Evolutionary conservation across 805 yeast species (phyloP).

Genomic region (Sugiyamaella smithiae): DNA sequence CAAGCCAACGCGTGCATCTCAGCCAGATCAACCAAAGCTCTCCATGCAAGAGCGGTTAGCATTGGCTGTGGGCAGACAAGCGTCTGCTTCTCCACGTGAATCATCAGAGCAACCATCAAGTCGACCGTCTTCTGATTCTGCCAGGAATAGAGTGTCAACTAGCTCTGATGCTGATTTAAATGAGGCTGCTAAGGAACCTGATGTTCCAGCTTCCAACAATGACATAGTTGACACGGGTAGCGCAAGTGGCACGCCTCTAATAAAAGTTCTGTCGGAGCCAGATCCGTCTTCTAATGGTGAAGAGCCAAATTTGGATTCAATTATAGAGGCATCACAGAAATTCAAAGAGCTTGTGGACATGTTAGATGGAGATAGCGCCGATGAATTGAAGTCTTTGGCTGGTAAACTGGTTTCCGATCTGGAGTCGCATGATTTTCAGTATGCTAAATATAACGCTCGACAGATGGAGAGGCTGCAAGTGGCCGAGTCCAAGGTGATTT

Average conservation of each 20-base stretch:
- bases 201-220: background rate
- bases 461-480: conserved; percentile 6
- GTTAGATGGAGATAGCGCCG: conserved; percentile 3
- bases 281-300: background rate
- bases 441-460: conserved; percentile 1
- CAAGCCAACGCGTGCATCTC: conserved; percentile 8
- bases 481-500: conserved; percentile 27
- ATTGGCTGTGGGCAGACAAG: conserved; percentile 57
- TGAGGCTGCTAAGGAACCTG: background rate
- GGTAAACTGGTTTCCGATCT: conserved; percentile 1
- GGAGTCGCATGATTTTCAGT: conserved; percentile 6
- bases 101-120: background rate
- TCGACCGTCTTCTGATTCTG: background rate
- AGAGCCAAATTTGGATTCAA: conserved; percentile 17
- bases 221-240: background rate
- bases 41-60: conserved; percentile 85
- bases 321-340: conserved; percentile 31
- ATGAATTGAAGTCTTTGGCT: conserved; percentile 6
- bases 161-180: background rate
- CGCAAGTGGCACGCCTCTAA: background rate
- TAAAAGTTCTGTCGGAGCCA: background rate
- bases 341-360: conserved; percentile 21
- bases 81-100: conserved; percentile 1
- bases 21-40: conserved; percentile 39
- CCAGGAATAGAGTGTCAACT: background rate